Base-by-base conservation (phyloP, 179 eudicot species). In the Carnegiea gigantea region DNA sequence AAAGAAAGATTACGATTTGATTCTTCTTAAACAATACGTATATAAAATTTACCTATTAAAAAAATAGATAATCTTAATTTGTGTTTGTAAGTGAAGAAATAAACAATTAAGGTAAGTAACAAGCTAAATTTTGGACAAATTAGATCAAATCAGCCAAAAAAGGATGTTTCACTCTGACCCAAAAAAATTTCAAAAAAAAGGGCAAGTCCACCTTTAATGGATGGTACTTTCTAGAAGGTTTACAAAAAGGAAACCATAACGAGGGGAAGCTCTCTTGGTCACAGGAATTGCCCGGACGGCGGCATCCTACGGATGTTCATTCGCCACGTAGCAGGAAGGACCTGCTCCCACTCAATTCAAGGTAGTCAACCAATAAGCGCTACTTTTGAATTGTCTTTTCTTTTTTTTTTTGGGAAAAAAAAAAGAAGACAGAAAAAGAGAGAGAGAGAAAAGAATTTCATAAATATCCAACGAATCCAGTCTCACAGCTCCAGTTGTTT, bases 391-490 rank as follows among this genome's bases (percentile, higher is more conserved):
- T 2, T 2, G 44, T 40, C 44, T 40, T 40, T 40, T 40, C 44
- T 40, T 40, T 40, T 5, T 40, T 40, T 40, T 33, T 0, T 0
- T n/a, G n/a, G n/a, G n/a, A 15, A n/a, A 46, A 48, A 23, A 46
- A 44, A 12, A 48, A 74, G 9, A 46, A 46, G 20, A 43, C 46
- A 74, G 21, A n/a, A 23, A 46, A 11, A 10, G 11, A 24, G 3
- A 71, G 3, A 36, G 23, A 15, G 44, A 71, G 44, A 17, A 17
- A 36, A 3, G 2, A 46, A 20, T 44, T 60, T 74, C 43, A 64
- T 81, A 75, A 75, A 64, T 60, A 64, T 77, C 46, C 68, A 49
- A 82, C 60, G 36, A 53, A 82, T 54, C 80, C 18, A 54, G 13
- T 71, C 23, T 12, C 17, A 30, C 24, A 17, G 24, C 48, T 57